Conservation (phyloP, 2,329 filamentous ascomycete genomes). For the Chaetomiaceae sp. region DNA sequence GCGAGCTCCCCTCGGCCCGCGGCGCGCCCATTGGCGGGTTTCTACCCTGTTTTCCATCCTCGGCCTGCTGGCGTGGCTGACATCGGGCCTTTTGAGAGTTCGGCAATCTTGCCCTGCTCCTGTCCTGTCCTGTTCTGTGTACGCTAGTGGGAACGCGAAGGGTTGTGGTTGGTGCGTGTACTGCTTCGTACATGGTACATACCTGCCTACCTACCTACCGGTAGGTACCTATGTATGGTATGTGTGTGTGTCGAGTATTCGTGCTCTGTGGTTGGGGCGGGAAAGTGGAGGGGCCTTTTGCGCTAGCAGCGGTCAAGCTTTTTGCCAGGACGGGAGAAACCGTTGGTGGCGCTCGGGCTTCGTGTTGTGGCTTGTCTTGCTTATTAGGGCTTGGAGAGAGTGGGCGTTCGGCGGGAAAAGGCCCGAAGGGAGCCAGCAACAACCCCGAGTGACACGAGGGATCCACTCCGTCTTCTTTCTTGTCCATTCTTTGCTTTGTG, state of each 20-base stretch:
- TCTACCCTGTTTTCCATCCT: not conserved
- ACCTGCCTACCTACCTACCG: too few relatives aligned
- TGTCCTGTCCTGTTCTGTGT: not conserved
- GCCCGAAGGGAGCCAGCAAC: too few relatives aligned
- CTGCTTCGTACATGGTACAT: too few relatives aligned
- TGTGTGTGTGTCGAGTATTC: too few relatives aligned
- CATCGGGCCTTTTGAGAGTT: conserved; percentile 1
- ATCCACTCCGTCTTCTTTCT: too few relatives aligned
- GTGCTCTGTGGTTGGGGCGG: not conserved
- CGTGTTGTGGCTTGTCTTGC: not conserved
- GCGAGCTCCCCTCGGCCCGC: not conserved
- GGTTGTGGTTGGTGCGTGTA: too few relatives aligned
- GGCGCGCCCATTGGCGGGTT: not conserved
- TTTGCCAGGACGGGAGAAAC: not conserved
- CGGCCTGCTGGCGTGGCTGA: not conserved
- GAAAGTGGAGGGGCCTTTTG: not conserved
- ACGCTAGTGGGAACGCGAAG: too few relatives aligned
- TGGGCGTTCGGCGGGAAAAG: not conserved
- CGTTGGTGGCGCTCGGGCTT: not conserved
- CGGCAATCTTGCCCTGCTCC: not conserved
- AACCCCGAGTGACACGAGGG: not conserved
- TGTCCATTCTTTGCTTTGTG: too few relatives aligned
- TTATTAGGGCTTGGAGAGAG: not conserved
- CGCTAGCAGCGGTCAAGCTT: conserved; percentile 1
- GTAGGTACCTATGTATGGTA: too few relatives aligned